Base-by-base conservation (phyloP, 2,329 filamentous ascomycete species). In the Fusarium avenaceum region DNA sequence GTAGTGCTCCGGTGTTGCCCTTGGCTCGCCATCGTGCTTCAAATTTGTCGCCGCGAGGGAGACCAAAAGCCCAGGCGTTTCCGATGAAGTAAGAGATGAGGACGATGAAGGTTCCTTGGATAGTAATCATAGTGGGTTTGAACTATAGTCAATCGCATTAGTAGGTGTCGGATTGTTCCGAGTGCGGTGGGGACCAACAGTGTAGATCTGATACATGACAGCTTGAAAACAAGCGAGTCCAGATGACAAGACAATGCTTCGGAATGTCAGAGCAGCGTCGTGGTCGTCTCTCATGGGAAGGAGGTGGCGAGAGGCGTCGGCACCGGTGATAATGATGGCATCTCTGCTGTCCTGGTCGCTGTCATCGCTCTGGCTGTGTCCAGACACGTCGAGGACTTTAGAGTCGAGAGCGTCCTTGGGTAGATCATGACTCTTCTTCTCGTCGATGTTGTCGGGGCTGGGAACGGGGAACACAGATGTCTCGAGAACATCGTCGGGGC, bases 51-150 rank as follows among this genome's bases (percentile, higher is more conserved):
- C 85, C 85, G 7, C 85, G 84, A 2, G 86, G 85, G 4, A 87
- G 78, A 7, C 61, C 15, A 2, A 59, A 51, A 2, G 74, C 72
- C 75, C 75, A 76, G 6, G 70, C 76, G n/a, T 76, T 84, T 10
- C 86, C 86, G 3, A 83, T 49, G 48, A 87, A 87, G 75, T 87
- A 87, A 14, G 84, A 83, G 45, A 88, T 86, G 40, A 88, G 80
- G 7, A 86, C 85, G 51, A 87, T 86, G 55, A 87, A 87, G 0
- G 84, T 87, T 38, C 85, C 84, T 17, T 80, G 79, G 19, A 87
- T 83, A 4, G 78, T 79, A 35, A 84, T 72, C 1, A 38, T 4
- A 1, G 85, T 87, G 0, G 84, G 85, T 79, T 87, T 86, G 74
- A 85, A 87, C 83, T 86, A 42, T 14, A 33, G 9, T 17, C 5